Conservation (phyloP, 2,329 filamentous ascomycete species). For the Aureobasidium uvarum region DNA sequence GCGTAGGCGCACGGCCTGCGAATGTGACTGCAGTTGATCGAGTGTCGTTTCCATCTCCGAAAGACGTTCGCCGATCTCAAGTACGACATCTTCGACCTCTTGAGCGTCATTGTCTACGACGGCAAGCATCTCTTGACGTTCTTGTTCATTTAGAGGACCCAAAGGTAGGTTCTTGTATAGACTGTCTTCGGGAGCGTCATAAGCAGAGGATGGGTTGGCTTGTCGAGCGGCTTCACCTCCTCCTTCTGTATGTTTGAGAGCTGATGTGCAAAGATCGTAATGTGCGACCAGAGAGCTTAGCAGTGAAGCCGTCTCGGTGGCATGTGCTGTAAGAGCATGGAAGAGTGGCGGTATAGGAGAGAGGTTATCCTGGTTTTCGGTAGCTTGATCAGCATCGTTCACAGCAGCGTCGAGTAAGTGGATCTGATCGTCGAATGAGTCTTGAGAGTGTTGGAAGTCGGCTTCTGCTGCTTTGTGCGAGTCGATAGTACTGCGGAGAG, state of each 20-base stretch:
- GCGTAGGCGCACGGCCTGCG: conserved; percentile 55
- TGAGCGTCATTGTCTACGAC: conserved; percentile 70
- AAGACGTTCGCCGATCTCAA: conserved; percentile 70
- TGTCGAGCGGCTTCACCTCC: conserved; percentile 49
- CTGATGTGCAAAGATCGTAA: conserved; percentile 90
- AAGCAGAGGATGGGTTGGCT: conserved; percentile 35
- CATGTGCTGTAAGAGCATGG: conserved; percentile 64
- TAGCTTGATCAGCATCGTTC: conserved; percentile 34
- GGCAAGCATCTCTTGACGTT: conserved; percentile 77
- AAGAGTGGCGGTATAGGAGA: conserved; percentile 50
- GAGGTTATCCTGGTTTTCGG: conserved; percentile 34
- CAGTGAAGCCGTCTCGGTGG: conserved; percentile 76
- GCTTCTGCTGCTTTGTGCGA: conserved; percentile 68
- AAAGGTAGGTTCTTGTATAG: conserved; percentile 51
- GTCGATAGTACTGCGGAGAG: conserved; percentile 68
- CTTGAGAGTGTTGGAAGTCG: conserved; percentile 53
- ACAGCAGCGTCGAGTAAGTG: conserved; percentile 27
- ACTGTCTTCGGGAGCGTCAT: conserved; percentile 63
- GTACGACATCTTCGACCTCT: conserved; percentile 62
- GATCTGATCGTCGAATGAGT: conserved; percentile 61
- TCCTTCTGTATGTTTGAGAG: conserved; percentile 81
- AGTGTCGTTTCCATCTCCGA: conserved; percentile 74
- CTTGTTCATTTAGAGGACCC: conserved; percentile 68
- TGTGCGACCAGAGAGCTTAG: conserved; percentile 79
- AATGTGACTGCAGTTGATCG: conserved; percentile 61